phyloP scores from a whole-genome alignment of 352 stramenopile genomes.

The Pythium oligandrum region DNA sequence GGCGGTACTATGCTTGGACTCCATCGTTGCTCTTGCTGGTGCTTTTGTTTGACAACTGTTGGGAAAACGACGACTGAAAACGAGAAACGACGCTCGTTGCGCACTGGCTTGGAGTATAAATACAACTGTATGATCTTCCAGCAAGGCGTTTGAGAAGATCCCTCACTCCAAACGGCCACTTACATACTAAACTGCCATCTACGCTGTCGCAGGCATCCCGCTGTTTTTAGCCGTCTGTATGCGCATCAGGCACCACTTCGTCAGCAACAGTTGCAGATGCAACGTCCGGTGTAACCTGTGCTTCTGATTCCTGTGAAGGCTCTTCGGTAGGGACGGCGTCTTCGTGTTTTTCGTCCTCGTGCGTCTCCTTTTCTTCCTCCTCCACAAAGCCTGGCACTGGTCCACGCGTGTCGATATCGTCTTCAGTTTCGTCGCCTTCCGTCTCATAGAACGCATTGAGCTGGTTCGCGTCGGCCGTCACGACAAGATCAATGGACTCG shows the following conservation, averaged over 20 bases:
- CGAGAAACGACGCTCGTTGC: too few species aligned
- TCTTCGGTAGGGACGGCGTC: too few species aligned
- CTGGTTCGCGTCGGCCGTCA: constrained; percentile 50
- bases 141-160: background rate
- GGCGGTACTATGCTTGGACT: constrained; percentile 39
- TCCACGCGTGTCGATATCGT: background rate
- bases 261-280: too few species aligned
- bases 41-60: too few species aligned
- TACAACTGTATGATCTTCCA: background rate
- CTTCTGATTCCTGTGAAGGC: too few species aligned
- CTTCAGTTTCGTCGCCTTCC: constrained; percentile 23
- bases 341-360: constrained; percentile 11
- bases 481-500: constrained; percentile 68
- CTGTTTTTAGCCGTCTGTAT: too few species aligned
- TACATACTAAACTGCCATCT: too few species aligned
- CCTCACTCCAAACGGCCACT: too few species aligned
- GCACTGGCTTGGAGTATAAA: background rate
- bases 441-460: constrained; percentile 79
- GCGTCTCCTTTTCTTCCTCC: constrained; percentile 31
- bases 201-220: too few species aligned
- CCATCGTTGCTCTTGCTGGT: constrained; percentile 31
- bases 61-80: too few species aligned
- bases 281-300: too few species aligned
- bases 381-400: background rate
- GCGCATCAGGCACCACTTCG: too few species aligned